phyloP scores from a whole-genome alignment of 192 early-diverging fungal species.

The Podila verticillata region DNA sequence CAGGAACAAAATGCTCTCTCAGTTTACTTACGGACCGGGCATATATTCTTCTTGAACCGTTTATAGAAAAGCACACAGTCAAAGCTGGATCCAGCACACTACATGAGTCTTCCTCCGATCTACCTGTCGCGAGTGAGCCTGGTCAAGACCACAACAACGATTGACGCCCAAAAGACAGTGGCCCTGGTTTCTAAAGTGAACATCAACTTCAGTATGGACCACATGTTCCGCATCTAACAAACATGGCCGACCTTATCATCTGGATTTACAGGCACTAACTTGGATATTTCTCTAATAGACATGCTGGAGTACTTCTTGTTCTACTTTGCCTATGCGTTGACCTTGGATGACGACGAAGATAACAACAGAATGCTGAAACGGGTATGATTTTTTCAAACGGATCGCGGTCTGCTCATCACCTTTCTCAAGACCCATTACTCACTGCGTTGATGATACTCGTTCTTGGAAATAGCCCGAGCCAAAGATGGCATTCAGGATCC shows the following conservation, averaged over 20 bases:
- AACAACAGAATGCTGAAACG: constrained; percentile 32
- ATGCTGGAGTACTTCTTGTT: constrained; percentile 52
- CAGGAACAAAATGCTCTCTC: no score
- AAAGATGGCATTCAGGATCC: constrained; percentile 40
- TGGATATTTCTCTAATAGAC: constrained; percentile 10
- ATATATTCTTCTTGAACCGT: no score
- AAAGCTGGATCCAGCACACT: constrained; percentile 44
- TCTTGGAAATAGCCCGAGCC: constrained; percentile 23
- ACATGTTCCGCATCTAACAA: not conserved
- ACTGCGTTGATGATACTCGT: no score
- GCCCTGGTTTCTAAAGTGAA: constrained; percentile 43
- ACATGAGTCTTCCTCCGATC: constrained; percentile 41
- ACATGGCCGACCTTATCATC: no score
- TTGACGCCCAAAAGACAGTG: constrained; percentile 33
- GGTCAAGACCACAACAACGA: constrained; percentile 28
- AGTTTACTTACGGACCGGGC: no score
- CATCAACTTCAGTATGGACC: constrained; percentile 44
- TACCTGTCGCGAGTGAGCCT: constrained; percentile 45
- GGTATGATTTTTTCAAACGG: constrained; percentile 5
- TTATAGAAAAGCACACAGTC: constrained; percentile 36
- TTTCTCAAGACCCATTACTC: no score
- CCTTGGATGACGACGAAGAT: constrained; percentile 42
- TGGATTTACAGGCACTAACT: not conserved
- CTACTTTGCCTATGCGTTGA: constrained; percentile 48
- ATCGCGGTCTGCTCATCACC: no score